Conservation (phyloP, 768 basidiomycete species). For the Mycena sanguinolenta region DNA sequence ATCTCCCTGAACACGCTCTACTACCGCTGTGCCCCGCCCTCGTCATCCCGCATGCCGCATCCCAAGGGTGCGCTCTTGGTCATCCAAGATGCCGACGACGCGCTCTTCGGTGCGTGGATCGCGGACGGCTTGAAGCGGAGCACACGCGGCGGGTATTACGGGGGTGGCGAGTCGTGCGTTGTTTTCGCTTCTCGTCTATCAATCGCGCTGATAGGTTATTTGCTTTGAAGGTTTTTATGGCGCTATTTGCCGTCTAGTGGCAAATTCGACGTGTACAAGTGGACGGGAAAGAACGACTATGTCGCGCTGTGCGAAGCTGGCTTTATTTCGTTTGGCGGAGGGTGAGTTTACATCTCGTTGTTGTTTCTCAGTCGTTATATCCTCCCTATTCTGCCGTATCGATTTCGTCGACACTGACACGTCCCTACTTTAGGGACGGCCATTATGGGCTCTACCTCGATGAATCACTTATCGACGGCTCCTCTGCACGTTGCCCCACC, state of each 20-base stretch:
- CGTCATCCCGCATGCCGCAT: constrained; percentile 46
- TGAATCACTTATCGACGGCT: constrained; percentile 83
- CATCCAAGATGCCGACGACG: constrained; percentile 72
- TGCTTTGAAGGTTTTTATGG: constrained; percentile 78
- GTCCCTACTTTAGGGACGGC: constrained; percentile 72
- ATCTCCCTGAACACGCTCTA: constrained; percentile 94
- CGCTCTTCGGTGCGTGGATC: constrained; percentile 86
- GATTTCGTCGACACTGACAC: constrained; percentile 10
- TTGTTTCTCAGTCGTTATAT: background rate
- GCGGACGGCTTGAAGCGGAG: constrained; percentile 77
- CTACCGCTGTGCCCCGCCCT: constrained; percentile 64
- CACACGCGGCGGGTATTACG: constrained; percentile 80
- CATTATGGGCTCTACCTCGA: constrained; percentile 92
- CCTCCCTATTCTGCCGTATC: background rate
- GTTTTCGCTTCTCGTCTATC: background rate
- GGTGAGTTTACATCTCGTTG: constrained; percentile 64
- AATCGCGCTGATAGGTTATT: too few species aligned
- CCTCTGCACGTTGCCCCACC: constrained; percentile 86
- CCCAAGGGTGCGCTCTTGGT: constrained; percentile 68
- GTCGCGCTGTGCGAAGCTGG: constrained; percentile 87
- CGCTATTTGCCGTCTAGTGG: constrained; percentile 57
- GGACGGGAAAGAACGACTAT: constrained; percentile 93
- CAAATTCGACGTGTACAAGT: constrained; percentile 74
- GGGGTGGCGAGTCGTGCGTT: constrained; percentile 88
- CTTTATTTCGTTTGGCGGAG: constrained; percentile 92